Evolutionary conservation across 768 basidiomycete genomes (phyloP).

Genomic region (Pisolithus sp.): DNA sequence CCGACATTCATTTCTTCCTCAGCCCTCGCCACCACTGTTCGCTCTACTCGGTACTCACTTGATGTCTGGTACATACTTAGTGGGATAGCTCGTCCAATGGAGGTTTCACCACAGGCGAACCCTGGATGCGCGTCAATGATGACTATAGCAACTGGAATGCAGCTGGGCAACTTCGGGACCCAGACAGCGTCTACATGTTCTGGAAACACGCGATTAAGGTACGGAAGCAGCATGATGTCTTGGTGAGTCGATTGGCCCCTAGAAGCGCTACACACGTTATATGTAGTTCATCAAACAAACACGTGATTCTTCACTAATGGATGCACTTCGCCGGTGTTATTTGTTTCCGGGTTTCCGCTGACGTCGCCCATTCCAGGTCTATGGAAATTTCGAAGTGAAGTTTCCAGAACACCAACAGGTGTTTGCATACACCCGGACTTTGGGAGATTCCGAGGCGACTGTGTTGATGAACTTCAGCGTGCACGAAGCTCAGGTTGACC

Average conservation of each 20-base stretch:
- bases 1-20: neutral
- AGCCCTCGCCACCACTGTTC: neutral
- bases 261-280: neutral
- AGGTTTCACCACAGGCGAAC: constrained; percentile 58
- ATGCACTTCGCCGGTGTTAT: too few species aligned
- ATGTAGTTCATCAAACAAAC: too few species aligned
- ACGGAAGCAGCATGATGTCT: constrained; percentile 47
- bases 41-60: too few species aligned
- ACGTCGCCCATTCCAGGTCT: constrained; percentile 33
- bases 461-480: constrained; percentile 45
- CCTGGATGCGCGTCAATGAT: constrained; percentile 75
- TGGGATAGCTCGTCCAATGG: constrained; percentile 52
- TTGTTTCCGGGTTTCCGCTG: neutral
- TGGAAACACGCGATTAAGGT: constrained; percentile 51
- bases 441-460: constrained; percentile 28
- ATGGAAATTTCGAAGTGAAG: constrained; percentile 53
- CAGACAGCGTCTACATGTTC: constrained; percentile 51
- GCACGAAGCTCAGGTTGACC: constrained; percentile 16
- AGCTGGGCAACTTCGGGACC: constrained; percentile 38
- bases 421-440: constrained; percentile 47
- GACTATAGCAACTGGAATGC: constrained; percentile 61
- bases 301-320: too few species aligned
- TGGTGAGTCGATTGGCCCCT: constrained; percentile 34
- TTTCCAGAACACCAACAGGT: constrained; percentile 40
- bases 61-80: constrained; percentile 23